Conservation (phyloP, 805 yeast genomes). For the Nakazawaea peltata region DNA sequence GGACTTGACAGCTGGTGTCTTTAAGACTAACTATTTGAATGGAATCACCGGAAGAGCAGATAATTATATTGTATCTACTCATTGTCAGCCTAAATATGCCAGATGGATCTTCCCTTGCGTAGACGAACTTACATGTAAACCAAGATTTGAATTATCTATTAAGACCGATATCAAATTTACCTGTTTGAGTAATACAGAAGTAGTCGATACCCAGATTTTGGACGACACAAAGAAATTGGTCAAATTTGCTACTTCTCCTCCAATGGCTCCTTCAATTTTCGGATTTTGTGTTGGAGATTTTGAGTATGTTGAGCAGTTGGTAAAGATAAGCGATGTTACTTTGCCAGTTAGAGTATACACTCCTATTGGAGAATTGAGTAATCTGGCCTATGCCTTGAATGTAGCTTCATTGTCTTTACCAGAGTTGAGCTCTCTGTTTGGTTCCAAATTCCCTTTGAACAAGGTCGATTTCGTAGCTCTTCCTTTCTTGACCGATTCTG, state of each 20-base stretch:
- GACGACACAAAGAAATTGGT: constrained; percentile 24
- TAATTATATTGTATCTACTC: constrained; percentile 56
- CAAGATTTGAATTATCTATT: constrained; percentile 40
- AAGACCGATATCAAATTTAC: constrained; percentile 36
- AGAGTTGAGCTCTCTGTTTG: constrained; percentile 34
- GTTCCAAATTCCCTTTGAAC: constrained; percentile 42
- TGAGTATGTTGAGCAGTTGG: constrained; percentile 36
- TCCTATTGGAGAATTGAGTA: constrained; percentile 39
- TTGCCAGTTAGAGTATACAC: constrained; percentile 49
- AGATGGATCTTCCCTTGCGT: constrained; percentile 58
- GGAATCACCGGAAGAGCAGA: constrained; percentile 38
- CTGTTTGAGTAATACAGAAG: constrained; percentile 42
- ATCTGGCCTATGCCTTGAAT: constrained; percentile 43
- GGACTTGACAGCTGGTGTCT: constrained; percentile 57
- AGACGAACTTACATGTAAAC: constrained; percentile 55
- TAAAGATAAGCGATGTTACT: constrained; percentile 17
- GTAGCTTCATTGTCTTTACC: constrained; percentile 41
- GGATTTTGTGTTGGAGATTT: constrained; percentile 66
- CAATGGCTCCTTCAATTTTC: constrained; percentile 56
- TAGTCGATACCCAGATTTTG: constrained; percentile 19
- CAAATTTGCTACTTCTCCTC: constrained; percentile 44
- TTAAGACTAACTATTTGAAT: constrained; percentile 57
- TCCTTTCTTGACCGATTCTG: constrained; percentile 70
- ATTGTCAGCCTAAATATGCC: constrained; percentile 63
- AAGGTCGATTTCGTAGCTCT: constrained; percentile 63